Evolutionary conservation across 208 protist genomes (phyloP).

Genomic region (Naegleria gruberi): DNA sequence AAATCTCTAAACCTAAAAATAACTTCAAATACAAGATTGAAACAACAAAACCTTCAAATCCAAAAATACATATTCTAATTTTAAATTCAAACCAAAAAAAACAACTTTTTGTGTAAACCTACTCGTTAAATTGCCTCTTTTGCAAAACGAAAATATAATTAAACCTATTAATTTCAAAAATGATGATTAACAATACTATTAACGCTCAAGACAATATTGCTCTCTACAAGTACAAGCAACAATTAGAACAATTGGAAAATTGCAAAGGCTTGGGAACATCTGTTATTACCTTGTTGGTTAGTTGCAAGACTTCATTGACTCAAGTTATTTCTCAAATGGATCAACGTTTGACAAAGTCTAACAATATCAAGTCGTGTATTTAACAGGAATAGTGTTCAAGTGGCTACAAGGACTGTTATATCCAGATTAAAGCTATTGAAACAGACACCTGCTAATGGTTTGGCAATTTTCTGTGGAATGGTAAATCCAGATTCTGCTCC

Average conservation of each 20-base stretch:
- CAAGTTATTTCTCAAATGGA: not conserved
- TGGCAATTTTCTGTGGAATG: constrained; percentile 95
- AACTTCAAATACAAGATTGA: no score
- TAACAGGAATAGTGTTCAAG: not conserved
- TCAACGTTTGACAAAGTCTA: not conserved
- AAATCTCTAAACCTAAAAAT: no score
- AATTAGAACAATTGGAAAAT: not conserved
- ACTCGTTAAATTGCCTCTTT: no score
- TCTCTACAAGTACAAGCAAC: not conserved
- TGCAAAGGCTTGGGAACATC: not conserved
- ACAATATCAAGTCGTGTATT: constrained; percentile 19
- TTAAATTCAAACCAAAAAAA: no score
- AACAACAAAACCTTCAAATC: no score
- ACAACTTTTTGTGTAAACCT: no score
- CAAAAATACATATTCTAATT: no score
- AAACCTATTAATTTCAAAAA: no score
- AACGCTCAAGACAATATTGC: not conserved
- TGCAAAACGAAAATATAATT: no score
- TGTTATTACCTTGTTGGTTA: not conserved
- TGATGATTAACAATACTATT: no score
- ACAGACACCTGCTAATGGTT: constrained; percentile 85
- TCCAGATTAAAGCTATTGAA: constrained; percentile 81
- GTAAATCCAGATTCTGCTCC: not conserved
- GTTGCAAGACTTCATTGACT: not conserved
- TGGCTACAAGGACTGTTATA: constrained; percentile 73